phyloP scores from a whole-genome alignment of 2,329 filamentous ascomycete species.

The Botryotinia calthae region DNA sequence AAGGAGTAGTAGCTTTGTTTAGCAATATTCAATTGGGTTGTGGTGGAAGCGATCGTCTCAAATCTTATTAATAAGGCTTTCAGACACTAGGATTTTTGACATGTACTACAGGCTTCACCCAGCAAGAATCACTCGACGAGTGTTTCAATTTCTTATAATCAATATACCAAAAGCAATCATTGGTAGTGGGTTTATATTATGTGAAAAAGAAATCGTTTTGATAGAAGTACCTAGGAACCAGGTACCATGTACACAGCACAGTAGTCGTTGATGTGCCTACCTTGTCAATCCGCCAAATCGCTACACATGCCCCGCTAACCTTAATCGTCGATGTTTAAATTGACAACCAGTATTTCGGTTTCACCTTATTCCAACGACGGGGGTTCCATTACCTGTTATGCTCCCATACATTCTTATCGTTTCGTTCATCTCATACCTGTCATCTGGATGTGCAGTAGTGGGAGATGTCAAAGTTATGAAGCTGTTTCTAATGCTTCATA shows the following conservation, averaged over 20 bases:
- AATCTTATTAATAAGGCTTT: neutral
- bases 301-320: neutral
- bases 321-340: neutral
- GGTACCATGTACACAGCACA: neutral
- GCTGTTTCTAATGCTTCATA: neutral
- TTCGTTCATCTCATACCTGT: neutral
- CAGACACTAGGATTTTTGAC: neutral
- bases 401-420: neutral
- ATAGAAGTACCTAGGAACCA: neutral
- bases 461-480: neutral
- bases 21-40: neutral
- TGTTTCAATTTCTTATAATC: neutral
- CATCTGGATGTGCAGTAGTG: neutral
- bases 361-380: slow-evolving; percentile 1
- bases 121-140: neutral
- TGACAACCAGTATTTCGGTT: neutral
- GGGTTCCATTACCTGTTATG: neutral
- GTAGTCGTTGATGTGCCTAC: neutral
- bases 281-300: neutral
- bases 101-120: neutral
- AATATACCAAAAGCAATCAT: neutral
- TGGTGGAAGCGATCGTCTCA: neutral
- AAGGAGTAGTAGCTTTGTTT: neutral
- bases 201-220: neutral
- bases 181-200: neutral